Base-by-base conservation (phyloP, 2,329 filamentous ascomycete genomes). In the Teratosphaeria pseudoeucalypti region DNA sequence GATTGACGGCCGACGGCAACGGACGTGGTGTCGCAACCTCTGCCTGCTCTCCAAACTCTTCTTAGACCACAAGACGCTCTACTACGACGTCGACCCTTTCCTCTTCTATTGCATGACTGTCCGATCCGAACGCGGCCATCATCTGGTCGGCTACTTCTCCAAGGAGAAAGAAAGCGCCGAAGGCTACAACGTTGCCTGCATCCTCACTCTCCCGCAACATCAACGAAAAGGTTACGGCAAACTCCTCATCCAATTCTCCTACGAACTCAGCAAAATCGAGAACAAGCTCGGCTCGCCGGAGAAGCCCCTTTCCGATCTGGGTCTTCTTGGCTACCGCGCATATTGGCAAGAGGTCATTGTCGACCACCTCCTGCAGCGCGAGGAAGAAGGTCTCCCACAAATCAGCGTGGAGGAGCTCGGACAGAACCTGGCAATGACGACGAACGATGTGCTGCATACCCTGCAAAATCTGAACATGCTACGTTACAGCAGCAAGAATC, bases 1-100 rank as follows among this genome's bases (percentile, higher is more conserved):
- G 73, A 96, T 99, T 61, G 94, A 99, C 71, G 94, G 94, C 1
- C 84, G 92, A 34, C 85, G 95, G 60, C 95, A 99, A 71, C 84
- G 92, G 3, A 96, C 92, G 0, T 99, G 94, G 85, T 99, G 94
- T 70, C 88, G 95, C 57, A 99, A 99, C 67, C 81, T 99, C 5
- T 99, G 94, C 73, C 79, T 99, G 10, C 79, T 99, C 16, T 94
- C 88, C 26, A 99, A 99, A 71, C 89, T 97, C 76, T 99, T 99
- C 72, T 81, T 99, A 43, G 94, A 95, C 65, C 95, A 96, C 74
- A 99, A 99, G 75, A 97, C 94, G 5, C 84, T 99, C 7, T 99
- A 96, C 78, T 99, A 99, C 77, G 94, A 99, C 68, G 94, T 99
- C n/a, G 94, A 99, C 64, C 94, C 94, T 0, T 99, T 99, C 72